Conservation (phyloP, 2,329 filamentous ascomycete genomes). For the Claviceps digitariae region DNA sequence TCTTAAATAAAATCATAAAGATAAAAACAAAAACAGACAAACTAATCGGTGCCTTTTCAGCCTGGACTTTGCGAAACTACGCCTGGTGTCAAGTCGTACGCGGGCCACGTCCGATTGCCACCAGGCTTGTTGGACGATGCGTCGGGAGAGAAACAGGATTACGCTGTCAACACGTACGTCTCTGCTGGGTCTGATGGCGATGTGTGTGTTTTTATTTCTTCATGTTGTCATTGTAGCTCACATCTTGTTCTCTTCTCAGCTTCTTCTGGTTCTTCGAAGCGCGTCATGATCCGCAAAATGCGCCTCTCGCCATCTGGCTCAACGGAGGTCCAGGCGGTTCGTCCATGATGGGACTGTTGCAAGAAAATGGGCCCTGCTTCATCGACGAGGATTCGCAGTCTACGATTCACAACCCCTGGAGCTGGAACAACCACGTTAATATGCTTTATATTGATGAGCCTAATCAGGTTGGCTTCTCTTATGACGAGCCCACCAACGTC, state of each 20-base stretch:
- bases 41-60: conserved; percentile 19
- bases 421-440: conserved; percentile 44
- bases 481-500: conserved; percentile 50
- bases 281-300: conserved; percentile 24
- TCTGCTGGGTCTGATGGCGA: not conserved
- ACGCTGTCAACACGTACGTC: conserved; percentile 32
- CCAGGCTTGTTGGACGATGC: conserved; percentile 22
- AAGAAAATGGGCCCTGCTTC: conserved; percentile 41
- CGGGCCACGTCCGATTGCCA: conserved; percentile 48
- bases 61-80: conserved; percentile 43
- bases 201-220: too few species aligned
- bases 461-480: conserved; percentile 54
- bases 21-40: not conserved
- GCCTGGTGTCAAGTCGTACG: conserved; percentile 48
- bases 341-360: conserved; percentile 51
- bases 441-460: conserved; percentile 47
- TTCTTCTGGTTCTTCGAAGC: conserved; percentile 40
- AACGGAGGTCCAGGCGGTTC: conserved; percentile 51
- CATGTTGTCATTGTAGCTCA: not conserved
- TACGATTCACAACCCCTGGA: conserved; percentile 44
- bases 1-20: too few species aligned
- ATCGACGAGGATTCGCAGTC: conserved; percentile 34
- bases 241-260: conserved; percentile 3
- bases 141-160: conserved; percentile 31
- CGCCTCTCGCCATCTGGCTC: conserved; percentile 46